Conservation (phyloP, 164 flowering plant genomes). For the Kingdonia uniflora region DNA sequence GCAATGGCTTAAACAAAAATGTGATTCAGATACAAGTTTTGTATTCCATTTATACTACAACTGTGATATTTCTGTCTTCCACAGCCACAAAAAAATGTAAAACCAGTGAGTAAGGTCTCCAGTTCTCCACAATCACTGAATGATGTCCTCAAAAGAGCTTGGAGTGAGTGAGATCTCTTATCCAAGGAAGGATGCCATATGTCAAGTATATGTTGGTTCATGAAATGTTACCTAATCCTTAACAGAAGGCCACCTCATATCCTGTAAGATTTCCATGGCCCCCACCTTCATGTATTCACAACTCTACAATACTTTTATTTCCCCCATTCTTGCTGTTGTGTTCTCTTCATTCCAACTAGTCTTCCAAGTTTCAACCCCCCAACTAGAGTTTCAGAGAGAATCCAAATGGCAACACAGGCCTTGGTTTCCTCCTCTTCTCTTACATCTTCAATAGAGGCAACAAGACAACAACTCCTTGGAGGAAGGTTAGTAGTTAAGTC, state of each 20-base stretch:
- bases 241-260: no score
- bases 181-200: constrained; percentile 13
- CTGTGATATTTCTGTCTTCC: no score
- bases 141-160: not conserved
- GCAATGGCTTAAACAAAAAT: no score
- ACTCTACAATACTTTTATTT: no score
- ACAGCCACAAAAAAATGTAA: no score
- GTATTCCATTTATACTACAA: no score
- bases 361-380: not conserved
- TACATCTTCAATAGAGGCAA: constrained; percentile 53
- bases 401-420: constrained; percentile 67
- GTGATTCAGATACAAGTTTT: no score
- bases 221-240: no score
- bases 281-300: not conserved
- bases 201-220: constrained; percentile 12
- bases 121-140: not conserved
- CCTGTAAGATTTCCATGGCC: constrained; percentile 5
- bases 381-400: not conserved
- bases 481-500: constrained; percentile 24
- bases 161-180: constrained; percentile 1
- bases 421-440: constrained; percentile 59
- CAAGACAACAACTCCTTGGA: constrained; percentile 46
- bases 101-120: no score
- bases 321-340: no score
- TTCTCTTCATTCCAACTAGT: not conserved